A percentile compares a stretch with the other conserved stretches of the same genome.
phyloP scores from a whole-genome alignment of 2,329 filamentous ascomycete species.

The Penicillium aurantiogriseum region DNA sequence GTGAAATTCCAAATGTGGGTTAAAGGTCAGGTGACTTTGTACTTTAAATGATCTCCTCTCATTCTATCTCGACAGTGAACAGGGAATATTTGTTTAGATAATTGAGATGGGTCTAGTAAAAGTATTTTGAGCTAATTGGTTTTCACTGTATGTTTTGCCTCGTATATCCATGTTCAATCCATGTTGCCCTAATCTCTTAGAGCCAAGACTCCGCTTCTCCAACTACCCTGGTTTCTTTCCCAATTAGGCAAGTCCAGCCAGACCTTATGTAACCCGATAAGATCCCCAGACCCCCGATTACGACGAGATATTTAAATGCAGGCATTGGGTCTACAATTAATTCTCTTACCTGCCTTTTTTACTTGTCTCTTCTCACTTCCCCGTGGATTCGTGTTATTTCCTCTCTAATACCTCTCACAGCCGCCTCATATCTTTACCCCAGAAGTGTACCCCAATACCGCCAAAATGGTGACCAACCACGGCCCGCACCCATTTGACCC shows the following conservation, averaged over 20 bases:
- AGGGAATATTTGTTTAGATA: no score
- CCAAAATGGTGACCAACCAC: conserved; percentile 20
- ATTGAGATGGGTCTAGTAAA: neutral
- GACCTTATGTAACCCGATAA: conserved; percentile 17
- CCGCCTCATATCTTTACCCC: neutral
- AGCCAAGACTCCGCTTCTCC: neutral
- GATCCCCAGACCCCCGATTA: conserved; percentile 1
- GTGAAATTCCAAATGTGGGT: conserved; percentile 14
- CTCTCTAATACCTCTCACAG: neutral
- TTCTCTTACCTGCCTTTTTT: neutral
- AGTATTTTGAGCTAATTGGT: no score
- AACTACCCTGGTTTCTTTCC: conserved; percentile 16
- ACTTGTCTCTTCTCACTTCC: neutral
- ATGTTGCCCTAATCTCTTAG: neutral
- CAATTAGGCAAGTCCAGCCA: conserved; percentile 32
- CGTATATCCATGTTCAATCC: neutral
- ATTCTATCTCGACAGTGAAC: no score
- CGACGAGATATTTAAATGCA: conserved; percentile 12
- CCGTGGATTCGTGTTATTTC: neutral
- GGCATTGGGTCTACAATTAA: neutral
- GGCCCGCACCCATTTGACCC: conserved; percentile 39
- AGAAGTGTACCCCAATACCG: conserved; percentile 5
- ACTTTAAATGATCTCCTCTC: neutral
- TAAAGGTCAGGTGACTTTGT: neutral
- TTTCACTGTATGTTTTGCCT: neutral